phyloP scores from a whole-genome alignment of 2,329 filamentous ascomycete genomes.

The Furcasterigmium furcatum region DNA sequence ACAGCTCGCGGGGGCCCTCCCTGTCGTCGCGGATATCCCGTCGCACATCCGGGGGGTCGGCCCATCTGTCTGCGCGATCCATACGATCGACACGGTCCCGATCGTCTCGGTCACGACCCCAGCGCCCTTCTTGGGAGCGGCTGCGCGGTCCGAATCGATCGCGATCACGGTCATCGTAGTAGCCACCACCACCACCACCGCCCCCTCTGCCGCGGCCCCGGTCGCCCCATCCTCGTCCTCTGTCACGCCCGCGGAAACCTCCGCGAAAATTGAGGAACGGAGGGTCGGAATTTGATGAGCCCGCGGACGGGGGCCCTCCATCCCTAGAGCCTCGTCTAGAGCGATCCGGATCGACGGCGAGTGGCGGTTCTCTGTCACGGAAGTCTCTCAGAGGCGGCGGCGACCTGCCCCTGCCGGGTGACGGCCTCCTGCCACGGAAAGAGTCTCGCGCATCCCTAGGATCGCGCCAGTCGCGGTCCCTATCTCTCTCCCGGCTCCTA shows the following conservation, averaged over 20 bases:
- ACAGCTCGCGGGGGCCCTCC: conserved; percentile 39
- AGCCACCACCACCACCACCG: conserved; percentile 43
- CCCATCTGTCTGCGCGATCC: conserved; percentile 40
- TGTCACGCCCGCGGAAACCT: conserved; percentile 53
- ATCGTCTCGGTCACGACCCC: conserved; percentile 53
- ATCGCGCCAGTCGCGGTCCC: conserved; percentile 48
- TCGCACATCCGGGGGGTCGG: conserved; percentile 32
- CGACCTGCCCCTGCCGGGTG: conserved; percentile 60
- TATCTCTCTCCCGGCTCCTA: conserved; percentile 54
- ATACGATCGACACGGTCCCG: conserved; percentile 41
- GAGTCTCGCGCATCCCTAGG: conserved; percentile 24
- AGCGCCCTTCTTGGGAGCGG: conserved; percentile 63
- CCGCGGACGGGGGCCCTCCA: conserved; percentile 64
- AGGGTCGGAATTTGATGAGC: conserved; percentile 67
- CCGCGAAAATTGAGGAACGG: conserved; percentile 51
- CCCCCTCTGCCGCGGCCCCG: conserved; percentile 56
- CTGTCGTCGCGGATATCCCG: conserved; percentile 46
- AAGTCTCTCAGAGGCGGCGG: conserved; percentile 64
- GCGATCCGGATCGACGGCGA: conserved; percentile 64
- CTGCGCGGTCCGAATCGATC: conserved; percentile 61
- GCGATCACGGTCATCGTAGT: conserved; percentile 54
- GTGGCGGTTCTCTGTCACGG: conserved; percentile 51
- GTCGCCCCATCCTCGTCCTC: conserved; percentile 35
- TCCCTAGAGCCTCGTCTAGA: conserved; percentile 69
- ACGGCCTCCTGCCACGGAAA: conserved; percentile 57